Evolutionary conservation across 1,139 yeast species (phyloP).

Genomic region (Diutina neorugosa): DNA sequence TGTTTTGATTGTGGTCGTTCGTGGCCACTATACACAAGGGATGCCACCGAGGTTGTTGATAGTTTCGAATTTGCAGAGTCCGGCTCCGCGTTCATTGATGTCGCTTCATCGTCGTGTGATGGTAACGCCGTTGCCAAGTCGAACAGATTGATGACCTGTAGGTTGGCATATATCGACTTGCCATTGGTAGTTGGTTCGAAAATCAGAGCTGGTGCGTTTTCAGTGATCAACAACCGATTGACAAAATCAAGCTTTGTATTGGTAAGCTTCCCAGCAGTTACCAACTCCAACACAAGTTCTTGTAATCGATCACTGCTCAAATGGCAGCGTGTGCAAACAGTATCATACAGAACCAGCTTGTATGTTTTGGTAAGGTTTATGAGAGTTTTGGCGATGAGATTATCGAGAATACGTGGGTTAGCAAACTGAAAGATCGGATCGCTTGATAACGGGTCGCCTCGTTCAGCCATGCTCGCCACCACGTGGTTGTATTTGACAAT

Average conservation of each 20-base stretch:
- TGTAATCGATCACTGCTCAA: constrained; percentile 20
- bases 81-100: neutral
- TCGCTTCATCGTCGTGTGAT: neutral
- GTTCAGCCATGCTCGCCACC: constrained; percentile 10
- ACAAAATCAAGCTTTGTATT: constrained; percentile 34
- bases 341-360: constrained; percentile 15
- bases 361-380: constrained; percentile 20
- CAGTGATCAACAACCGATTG: constrained; percentile 14
- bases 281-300: constrained; percentile 24
- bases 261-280: constrained; percentile 31
- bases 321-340: constrained; percentile 6
- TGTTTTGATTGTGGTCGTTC: neutral
- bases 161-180: constrained; percentile 16
- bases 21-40: neutral
- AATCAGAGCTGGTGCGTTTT: constrained; percentile 7
- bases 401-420: constrained; percentile 15
- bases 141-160: constrained; percentile 14
- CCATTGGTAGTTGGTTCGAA: constrained; percentile 14
- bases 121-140: constrained; percentile 5
- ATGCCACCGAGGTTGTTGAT: neutral
- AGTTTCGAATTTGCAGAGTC: neutral
- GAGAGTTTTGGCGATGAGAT: constrained; percentile 21
- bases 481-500: constrained; percentile 13
- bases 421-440: constrained; percentile 24
- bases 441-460: constrained; percentile 14